Evolutionary conservation across 257 asterid species (phyloP).

Genomic region (Penstemon davidsonii): DNA sequence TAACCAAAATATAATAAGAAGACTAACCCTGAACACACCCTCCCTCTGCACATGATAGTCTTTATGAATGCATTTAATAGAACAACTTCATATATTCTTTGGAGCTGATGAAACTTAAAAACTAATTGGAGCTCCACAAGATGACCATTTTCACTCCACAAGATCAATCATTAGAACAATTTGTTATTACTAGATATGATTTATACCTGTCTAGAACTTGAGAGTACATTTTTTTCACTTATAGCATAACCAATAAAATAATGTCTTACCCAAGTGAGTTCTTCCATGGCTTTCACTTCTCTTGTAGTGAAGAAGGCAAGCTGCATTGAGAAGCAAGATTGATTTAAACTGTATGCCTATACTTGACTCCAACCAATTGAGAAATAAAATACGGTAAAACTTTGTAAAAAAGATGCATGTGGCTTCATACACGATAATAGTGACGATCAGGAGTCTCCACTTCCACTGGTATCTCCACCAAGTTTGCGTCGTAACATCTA

Average conservation of each 20-base stretch:
- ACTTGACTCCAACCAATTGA: slow-evolving; percentile 23
- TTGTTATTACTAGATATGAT: slow-evolving; percentile 2
- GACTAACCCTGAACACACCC: neutral
- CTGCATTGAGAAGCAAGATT: slow-evolving; percentile 48
- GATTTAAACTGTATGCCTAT: slow-evolving; percentile 17
- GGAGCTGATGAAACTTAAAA: neutral
- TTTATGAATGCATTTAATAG: neutral
- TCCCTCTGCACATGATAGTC: neutral
- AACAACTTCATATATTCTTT: neutral
- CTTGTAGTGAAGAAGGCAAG: slow-evolving; percentile 82
- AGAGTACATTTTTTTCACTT: neutral
- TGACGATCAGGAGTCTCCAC: slow-evolving; percentile 28
- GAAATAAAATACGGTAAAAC: neutral
- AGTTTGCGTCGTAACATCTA: slow-evolving; percentile 76
- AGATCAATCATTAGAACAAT: neutral
- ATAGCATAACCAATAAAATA: slow-evolving; percentile 7
- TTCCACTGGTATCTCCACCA: slow-evolving; percentile 32
- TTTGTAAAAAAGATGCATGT: slow-evolving; percentile 17
- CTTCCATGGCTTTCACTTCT: slow-evolving; percentile 83
- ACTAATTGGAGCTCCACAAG: neutral
- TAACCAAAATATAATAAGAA: neutral
- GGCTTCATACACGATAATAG: slow-evolving; percentile 28
- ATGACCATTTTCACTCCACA: neutral
- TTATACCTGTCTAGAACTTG: neutral
- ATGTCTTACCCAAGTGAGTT: slow-evolving; percentile 87